Conservation (phyloP, 305 asterid species). For the Solanum hybrid region DNA sequence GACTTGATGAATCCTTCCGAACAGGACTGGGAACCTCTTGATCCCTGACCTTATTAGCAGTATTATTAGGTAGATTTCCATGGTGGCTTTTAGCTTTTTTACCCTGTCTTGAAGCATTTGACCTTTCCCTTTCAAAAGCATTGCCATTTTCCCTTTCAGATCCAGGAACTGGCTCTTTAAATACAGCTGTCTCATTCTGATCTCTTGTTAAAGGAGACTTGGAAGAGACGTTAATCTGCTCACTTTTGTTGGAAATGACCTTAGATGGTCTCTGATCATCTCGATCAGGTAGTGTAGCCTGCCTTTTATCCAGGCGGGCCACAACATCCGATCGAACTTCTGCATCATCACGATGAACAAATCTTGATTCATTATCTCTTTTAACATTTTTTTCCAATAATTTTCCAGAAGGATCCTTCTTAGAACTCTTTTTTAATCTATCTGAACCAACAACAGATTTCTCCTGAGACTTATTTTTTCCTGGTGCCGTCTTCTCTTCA, state of each 20-base stretch:
- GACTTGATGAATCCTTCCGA: conserved; percentile 81
- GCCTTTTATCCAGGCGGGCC: conserved; percentile 39
- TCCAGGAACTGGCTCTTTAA: conserved; percentile 33
- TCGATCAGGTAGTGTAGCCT: conserved; percentile 29
- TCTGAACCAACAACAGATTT: conserved; percentile 17
- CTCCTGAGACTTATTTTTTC: conserved; percentile 20
- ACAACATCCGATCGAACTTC: conserved; percentile 18
- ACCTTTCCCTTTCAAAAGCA: conserved; percentile 16
- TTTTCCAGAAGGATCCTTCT: conserved; percentile 54
- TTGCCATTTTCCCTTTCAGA: conserved; percentile 48
- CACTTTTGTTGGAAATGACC: conserved; percentile 19
- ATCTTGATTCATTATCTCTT: conserved; percentile 35
- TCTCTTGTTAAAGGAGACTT: conserved; percentile 56
- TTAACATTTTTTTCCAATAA: conserved; percentile 34
- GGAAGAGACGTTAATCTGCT: conserved; percentile 42
- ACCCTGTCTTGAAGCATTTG: conserved; percentile 17
- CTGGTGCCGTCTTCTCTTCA: conserved; percentile 17
- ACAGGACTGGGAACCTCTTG: conserved; percentile 67
- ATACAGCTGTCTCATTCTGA: conserved; percentile 38
- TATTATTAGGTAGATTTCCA: conserved; percentile 15
- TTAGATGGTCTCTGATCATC: conserved; percentile 45
- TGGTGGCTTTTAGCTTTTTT: conserved; percentile 28
- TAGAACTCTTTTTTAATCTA: conserved; percentile 42
- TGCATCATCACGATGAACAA: conserved; percentile 30
- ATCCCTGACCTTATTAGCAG: conserved; percentile 48